phyloP scores from a whole-genome alignment of 345 rosid genomes.

The Lepidium didymum region DNA sequence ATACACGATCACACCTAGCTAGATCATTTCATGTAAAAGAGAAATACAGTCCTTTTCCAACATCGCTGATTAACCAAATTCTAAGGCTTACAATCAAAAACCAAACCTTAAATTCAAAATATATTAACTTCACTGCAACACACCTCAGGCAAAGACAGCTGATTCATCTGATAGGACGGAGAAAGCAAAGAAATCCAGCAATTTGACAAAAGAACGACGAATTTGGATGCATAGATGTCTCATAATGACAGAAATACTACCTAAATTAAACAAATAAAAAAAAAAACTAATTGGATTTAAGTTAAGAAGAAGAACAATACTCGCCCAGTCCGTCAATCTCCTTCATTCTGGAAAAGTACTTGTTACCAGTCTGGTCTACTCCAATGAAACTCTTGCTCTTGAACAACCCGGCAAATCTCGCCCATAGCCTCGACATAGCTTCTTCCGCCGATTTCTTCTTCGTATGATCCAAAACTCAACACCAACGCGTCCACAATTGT shows the following conservation, averaged over 20 bases:
- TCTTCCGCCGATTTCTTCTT: conserved; percentile 14
- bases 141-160: background rate
- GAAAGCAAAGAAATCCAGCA: background rate
- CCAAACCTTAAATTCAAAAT: background rate
- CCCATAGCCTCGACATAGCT: conserved; percentile 68
- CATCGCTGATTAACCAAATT: background rate
- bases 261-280: background rate
- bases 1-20: background rate
- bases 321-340: conserved; percentile 79
- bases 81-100: background rate
- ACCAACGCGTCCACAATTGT: background rate
- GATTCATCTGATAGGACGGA: background rate
- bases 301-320: conserved; percentile 25
- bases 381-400: conserved; percentile 46
- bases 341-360: conserved; percentile 68
- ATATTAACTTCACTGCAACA: background rate
- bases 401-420: conserved; percentile 63
- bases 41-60: background rate
- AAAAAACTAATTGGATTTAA: background rate
- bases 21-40: background rate
- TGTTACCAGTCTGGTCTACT: conserved; percentile 68
- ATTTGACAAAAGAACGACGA: background rate
- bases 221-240: background rate
- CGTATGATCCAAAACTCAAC: background rate
- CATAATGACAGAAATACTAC: background rate